Evolutionary conservation across 2,329 filamentous ascomycete species (phyloP).

Genomic region (Fusarium goolgardi): DNA sequence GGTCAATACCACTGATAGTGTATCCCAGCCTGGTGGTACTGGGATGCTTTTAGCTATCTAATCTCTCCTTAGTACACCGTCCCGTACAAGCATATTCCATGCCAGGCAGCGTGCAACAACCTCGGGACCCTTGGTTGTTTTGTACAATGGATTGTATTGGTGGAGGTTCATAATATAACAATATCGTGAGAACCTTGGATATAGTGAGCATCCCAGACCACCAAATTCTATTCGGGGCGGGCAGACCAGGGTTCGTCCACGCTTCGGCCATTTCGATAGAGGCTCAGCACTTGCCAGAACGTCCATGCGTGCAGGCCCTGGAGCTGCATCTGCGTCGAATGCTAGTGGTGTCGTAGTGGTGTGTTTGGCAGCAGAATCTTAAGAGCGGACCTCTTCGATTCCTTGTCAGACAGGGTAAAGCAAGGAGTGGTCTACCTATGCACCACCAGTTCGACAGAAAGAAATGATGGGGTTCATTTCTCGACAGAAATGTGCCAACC

Average conservation of each 20-base stretch:
- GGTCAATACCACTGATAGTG: slow-evolving; percentile 28
- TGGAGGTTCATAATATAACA: slow-evolving; percentile 32
- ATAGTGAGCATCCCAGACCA: slow-evolving; percentile 21
- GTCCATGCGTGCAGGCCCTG: slow-evolving; percentile 24
- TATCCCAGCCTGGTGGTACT: slow-evolving; percentile 39
- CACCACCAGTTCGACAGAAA: slow-evolving; percentile 34
- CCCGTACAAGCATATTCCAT: slow-evolving; percentile 33
- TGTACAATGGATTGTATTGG: slow-evolving; percentile 32
- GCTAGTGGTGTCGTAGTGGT: slow-evolving; percentile 47
- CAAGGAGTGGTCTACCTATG: slow-evolving; percentile 19
- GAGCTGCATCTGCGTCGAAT: slow-evolving; percentile 38
- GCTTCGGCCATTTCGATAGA: slow-evolving; percentile 22
- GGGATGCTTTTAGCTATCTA: slow-evolving; percentile 33
- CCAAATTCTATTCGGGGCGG: slow-evolving; percentile 34
- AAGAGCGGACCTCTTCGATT: slow-evolving; percentile 26
- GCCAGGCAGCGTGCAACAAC: slow-evolving; percentile 15
- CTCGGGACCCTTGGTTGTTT: slow-evolving; percentile 10
- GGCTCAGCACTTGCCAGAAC: slow-evolving; percentile 20
- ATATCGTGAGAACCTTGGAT: slow-evolving; percentile 32
- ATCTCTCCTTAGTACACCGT: slow-evolving; percentile 23
- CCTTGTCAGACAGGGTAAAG: slow-evolving; percentile 30
- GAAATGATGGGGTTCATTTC: slow-evolving; percentile 31
- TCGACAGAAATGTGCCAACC: slow-evolving; percentile 15
- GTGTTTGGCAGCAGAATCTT: slow-evolving; percentile 38
- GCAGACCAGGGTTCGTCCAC: slow-evolving; percentile 36